phyloP scores from a whole-genome alignment of 208 protist genomes.

The Trypanosoma mega region DNA sequence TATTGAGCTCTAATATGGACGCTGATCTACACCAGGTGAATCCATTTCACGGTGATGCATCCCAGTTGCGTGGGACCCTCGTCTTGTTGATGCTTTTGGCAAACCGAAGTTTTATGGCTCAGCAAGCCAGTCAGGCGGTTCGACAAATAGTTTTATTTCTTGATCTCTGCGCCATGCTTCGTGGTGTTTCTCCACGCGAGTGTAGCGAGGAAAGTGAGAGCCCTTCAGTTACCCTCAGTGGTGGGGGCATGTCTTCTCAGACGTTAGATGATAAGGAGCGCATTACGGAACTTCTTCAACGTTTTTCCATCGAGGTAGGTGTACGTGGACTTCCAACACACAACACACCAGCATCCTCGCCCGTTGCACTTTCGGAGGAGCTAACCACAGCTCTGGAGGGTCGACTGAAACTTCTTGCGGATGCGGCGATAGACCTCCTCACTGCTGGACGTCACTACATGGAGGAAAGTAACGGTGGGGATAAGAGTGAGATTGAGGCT shows the following conservation, averaged over 20 bases:
- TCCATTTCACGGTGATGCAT: constrained; percentile 47
- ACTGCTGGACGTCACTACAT: constrained; percentile 63
- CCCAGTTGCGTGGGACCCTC: constrained; percentile 36
- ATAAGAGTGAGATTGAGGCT: too few relatives aligned
- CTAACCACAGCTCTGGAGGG: constrained; percentile 25
- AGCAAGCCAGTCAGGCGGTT: constrained; percentile 47
- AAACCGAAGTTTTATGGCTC: constrained; percentile 55
- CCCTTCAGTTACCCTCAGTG: too few relatives aligned
- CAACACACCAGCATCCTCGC: neutral
- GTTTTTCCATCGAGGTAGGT: constrained; percentile 57
- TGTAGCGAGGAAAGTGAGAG: neutral
- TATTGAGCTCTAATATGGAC: constrained; percentile 54
- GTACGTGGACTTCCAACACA: constrained; percentile 16
- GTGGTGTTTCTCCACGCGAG: constrained; percentile 28
- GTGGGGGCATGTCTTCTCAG: too few relatives aligned
- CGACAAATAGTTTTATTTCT: constrained; percentile 50
- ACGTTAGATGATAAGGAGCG: neutral
- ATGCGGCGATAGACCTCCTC: constrained; percentile 54
- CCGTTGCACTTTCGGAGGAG: constrained; percentile 21
- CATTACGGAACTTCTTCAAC: constrained; percentile 34
- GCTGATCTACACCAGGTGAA: constrained; percentile 60
- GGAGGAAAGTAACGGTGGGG: neutral
- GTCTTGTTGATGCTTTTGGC: constrained; percentile 67
- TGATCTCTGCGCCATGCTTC: constrained; percentile 47
- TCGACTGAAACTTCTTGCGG: constrained; percentile 46